Conservation (phyloP, 1,139 yeast species). For the Suhomyces chickasaworum region DNA sequence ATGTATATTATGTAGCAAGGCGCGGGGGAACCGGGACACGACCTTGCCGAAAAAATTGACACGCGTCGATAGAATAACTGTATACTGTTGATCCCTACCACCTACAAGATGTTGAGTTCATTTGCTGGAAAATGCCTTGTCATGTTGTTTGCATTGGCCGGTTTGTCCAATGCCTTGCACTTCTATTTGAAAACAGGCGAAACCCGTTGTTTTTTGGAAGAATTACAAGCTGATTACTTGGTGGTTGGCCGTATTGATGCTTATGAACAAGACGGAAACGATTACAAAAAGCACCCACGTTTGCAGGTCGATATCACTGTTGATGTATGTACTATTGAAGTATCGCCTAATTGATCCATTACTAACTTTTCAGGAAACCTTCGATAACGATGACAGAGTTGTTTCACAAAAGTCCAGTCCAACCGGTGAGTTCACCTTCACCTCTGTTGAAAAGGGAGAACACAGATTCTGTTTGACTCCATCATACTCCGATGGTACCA, state of each 20-base stretch:
- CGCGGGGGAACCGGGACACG: conserved; percentile 5
- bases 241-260: conserved; percentile 51
- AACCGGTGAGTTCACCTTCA: conserved; percentile 42
- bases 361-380: conserved; percentile 37
- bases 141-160: conserved; percentile 18
- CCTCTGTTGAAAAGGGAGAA: conserved; percentile 44
- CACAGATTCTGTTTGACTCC: conserved; percentile 53
- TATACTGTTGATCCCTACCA: conserved; percentile 1
- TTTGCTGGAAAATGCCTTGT: conserved; percentile 6
- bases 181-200: conserved; percentile 50
- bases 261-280: conserved; percentile 36
- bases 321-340: conserved; percentile 28
- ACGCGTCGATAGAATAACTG: conserved; percentile 11
- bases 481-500: conserved; percentile 39
- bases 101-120: conserved; percentile 11
- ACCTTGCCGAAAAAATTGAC: conserved; percentile 13
- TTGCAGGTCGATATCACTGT: conserved; percentile 45
- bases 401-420: conserved; percentile 43
- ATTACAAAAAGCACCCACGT: conserved; percentile 33
- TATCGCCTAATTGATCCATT: neutral
- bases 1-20: no score
- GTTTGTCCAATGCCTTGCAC: conserved; percentile 36
- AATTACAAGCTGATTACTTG: conserved; percentile 44
- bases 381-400: conserved; percentile 50
- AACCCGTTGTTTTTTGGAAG: conserved; percentile 50